Base-by-base conservation (phyloP, 2,329 filamentous ascomycete genomes). In the Sclerotinia nivalis region DNA sequence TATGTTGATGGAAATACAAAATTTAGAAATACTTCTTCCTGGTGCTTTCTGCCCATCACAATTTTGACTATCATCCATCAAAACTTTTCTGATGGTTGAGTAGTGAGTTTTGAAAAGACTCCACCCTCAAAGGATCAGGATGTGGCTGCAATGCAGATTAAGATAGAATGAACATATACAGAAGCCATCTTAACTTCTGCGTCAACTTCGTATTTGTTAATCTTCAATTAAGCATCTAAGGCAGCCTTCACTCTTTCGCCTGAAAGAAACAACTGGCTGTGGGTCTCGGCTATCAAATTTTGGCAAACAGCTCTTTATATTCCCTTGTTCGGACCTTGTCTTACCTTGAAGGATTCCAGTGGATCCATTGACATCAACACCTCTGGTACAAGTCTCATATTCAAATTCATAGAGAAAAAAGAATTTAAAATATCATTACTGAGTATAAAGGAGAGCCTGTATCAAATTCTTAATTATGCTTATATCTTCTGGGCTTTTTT, bases 141-240 rank as follows among this genome's bases (percentile, higher is more conserved):
- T 31, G 25, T 13, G 28, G 50, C 50, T 28, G 25, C 50, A 54
- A 31, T 15, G 12, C 13, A 22, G n/a, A 43, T 22, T n/a, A 20
- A 2, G 34, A n/a, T 15, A 13, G 6, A n/a, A 34, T 50, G 15
- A 37, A 50, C 0, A 6, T 10, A 50, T 7, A 25, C 12, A 20
- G 9, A 10, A 61, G 4, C n/a, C 10, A 8, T 20, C 31, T 3
- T 52, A 10, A 40, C 4, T 49, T 13, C 13, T 20, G 2, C 8
- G 20, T 7, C 2, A 12, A 0, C 20, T 25, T 20, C 0, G 1
- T 4, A 34, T 25, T 40, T 22, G 5, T 52, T 28, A n/a, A 28
- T 45, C 55, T 43, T n/a, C 13, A 37, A 5, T 25, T 50, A 50
- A 47, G 8, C 22, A 64, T 50, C 5, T 20, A 28, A 5, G 31